Base-by-base conservation (phyloP, 1,139 yeast species). In the Magnusiomyces suaveolens region DNA sequence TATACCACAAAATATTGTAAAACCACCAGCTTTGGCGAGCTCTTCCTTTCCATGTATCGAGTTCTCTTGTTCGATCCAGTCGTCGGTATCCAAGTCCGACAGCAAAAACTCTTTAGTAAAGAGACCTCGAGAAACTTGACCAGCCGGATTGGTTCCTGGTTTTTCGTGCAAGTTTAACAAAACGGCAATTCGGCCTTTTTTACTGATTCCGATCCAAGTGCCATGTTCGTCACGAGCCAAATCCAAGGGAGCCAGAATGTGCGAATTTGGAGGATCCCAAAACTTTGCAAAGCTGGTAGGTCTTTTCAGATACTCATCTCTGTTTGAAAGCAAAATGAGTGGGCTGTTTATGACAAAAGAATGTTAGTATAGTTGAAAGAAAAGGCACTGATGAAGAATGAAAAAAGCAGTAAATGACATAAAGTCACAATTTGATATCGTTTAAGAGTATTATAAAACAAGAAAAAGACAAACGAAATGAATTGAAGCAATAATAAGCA, bases 161-260 rank as follows among this genome's bases (percentile, higher is more conserved):
- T 52, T 55, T 16, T 64, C 87, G 49, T 67, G 72, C 63, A 79
- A 83, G 66, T 92, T 92, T 23, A 92, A 82, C 47, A 92, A 73
- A 1, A 85, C 85, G 0, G 95, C 87, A 1, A 90, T 59, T 56
- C 79, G 76, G 0, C 94, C 94, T 2, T 65, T 67, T 36, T 72
- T 72, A 50, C 82, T 78, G 1, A 85, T 77, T 0, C 96, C 97
- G 1, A 88, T 80, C 98, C 98, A 92, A 0, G 97, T 87, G 0
- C 98, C 97, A 62, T 81, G 88, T 59, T 82, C 90, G 0, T 74
- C 70, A 52, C 92, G 72, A 0, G 84, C 89, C 61, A 85, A 66
- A 67, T 92, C 98, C 41, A 77, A 71, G 0, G 97, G 97, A 3
- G 87, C 79, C 14, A 89, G 66, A 1, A 87, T 70, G 41, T 70